Percentiles rank a stretch among this genome's conserved stretches.
Evolutionary conservation across 805 yeast species (phyloP).

Genomic region (Debaryomyces maramus): DNA sequence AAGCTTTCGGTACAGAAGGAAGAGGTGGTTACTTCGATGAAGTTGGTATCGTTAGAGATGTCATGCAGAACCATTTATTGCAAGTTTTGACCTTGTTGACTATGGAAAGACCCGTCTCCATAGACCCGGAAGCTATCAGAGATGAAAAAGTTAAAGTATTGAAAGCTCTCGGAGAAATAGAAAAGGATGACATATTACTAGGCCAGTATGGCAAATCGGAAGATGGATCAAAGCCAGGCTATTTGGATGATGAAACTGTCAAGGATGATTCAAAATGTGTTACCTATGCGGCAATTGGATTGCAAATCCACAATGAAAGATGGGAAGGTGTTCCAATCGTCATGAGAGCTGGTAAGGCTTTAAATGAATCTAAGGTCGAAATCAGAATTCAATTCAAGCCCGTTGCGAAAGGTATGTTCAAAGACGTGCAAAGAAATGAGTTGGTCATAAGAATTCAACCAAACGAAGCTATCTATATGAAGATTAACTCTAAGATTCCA

Average conservation of each 20-base stretch:
- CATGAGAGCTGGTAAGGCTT: slow-evolving; percentile 96
- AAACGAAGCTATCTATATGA: slow-evolving; percentile 88
- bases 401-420: slow-evolving; percentile 79
- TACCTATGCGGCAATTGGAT: slow-evolving; percentile 84
- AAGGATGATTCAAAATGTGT: slow-evolving; percentile 78
- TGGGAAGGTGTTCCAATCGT: slow-evolving; percentile 99
- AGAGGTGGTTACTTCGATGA: slow-evolving; percentile 97
- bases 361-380: slow-evolving; percentile 92
- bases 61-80: slow-evolving; percentile 94
- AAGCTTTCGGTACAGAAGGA: slow-evolving; percentile 98
- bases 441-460: slow-evolving; percentile 94
- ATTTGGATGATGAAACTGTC: slow-evolving; percentile 90
- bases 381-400: slow-evolving; percentile 89
- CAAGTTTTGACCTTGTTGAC: slow-evolving; percentile 90
- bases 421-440: slow-evolving; percentile 84
- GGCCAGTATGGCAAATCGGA: slow-evolving; percentile 87
- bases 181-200: slow-evolving; percentile 62
- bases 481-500: slow-evolving; percentile 90
- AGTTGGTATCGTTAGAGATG: slow-evolving; percentile 95
- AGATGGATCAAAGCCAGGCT: slow-evolving; percentile 89
- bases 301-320: slow-evolving; percentile 84
- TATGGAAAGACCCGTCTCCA: slow-evolving; percentile 94
- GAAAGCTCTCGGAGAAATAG: slow-evolving; percentile 73
- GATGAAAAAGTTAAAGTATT: slow-evolving; percentile 95
- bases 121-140: slow-evolving; percentile 88